Evolutionary conservation across 2,329 filamentous ascomycete species (phyloP), one percentile per base, ranked within the genome.

Genomic region (Pseudocercospora musae): DNA sequence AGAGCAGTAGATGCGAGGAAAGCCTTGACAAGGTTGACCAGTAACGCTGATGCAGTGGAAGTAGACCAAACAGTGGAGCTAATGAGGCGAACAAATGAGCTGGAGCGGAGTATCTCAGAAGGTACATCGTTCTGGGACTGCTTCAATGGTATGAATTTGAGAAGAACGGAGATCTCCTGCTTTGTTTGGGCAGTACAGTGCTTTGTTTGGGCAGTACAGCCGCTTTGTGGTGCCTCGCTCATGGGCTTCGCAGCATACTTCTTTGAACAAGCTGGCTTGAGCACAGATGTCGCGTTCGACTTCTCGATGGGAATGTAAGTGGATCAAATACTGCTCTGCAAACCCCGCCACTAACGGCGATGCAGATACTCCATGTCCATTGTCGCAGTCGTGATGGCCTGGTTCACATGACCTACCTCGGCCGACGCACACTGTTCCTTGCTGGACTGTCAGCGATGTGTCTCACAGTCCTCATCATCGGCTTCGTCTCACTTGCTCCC

Each of bases 221-320:
- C 71, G 3, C 62, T 77, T 8, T 72, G 70, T 53, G 76, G 76
- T 18, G 66, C 68, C 48, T 65, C 69, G 18, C 66, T 77, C 49
- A 73, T 69, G 23, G 70, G 70, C 8, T 76, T 71, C 60, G 69
- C 73, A 0, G 72, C 74, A 11, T 77, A 77, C 59, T 76, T 77
- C 64, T 76, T 72, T 56, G 68, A 76, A 57, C 71, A 75, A 60
- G 74, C 74, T 25, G 76, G 75, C 20, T 66, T 78, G 15, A 59
- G 65, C 40, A 68, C 62, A 6, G 60, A 57, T 15, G 50, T 63
- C 10, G 54, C 66, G 15, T 68, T 70, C 53, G 61, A 67, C 65
- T 71, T 73, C 46, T 69, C 71, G 8, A 68, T 75, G 6, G 74
- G 80, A 0, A 80, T 81, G 62, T 55, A 31, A 40, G 52, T 40